Base-by-base conservation (phyloP, 1,284 basidiomycete species). In the Sutorius eximius region DNA sequence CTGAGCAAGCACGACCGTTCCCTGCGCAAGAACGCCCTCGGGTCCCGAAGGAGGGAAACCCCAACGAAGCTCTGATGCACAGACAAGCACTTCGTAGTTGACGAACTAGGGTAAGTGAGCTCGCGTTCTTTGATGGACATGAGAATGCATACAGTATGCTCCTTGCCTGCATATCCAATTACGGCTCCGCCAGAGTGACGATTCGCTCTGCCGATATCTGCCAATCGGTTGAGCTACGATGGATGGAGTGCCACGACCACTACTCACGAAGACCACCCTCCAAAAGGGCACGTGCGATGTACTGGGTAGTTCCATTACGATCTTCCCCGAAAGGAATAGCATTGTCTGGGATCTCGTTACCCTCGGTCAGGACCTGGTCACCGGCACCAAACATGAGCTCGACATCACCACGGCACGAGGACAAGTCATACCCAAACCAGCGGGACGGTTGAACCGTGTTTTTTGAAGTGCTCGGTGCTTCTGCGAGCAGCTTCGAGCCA, bases 321-420 rank as follows among this genome's bases (percentile, higher is more conserved):
- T 69, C 68, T 57, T 71, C 65, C 13, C 69, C 70, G 20, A 69
- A 69, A 20, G 68, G 71, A 51, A 69, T 61, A 0, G 68, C 68
- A 18, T 68, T 69, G 38, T 71, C 63, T 10, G 68, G 68, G 20
- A 69, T 72, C 20, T 53, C 41, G 38, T 53, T 68, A 10, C 62
- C 65, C 46, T 73, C 66, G 0, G 66, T 68, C 52, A 72, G 44
- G 38, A 69, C 59, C 71, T 69, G n/a, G 20, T 41, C 2, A 29
- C n/a, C 4, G 16, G 20, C 5, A 12, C 51, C 12, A 44, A 29
- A 24, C 18, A 6, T 33, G 22, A 7, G 9, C 22, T 32, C 36
- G 27, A 48, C 44, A 45, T n/a, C 24, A 24, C 24, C 27, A 29
- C 29, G 32, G 41, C 27, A 52, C 0, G 11, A 32, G 22, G 0